Conservation (phyloP, 306 rosid species). For the Delonix regia region DNA sequence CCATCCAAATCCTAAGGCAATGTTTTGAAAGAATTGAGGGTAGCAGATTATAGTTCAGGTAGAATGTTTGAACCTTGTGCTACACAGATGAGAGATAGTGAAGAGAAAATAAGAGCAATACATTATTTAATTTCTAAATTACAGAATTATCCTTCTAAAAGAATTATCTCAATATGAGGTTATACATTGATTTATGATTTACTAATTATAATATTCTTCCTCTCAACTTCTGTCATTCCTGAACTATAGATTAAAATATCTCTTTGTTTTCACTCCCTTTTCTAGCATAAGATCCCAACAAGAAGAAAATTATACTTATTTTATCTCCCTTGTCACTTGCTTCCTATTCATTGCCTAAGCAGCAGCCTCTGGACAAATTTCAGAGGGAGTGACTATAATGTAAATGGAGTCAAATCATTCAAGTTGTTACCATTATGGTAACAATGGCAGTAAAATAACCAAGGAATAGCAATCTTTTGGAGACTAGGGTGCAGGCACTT, state of each 20-base stretch:
- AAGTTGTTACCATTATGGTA: not conserved
- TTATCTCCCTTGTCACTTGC: constrained; percentile 7
- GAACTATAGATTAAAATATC: not conserved
- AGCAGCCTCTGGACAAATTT: not conserved
- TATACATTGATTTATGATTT: not conserved
- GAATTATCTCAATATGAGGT: not conserved
- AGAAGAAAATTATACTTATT: not conserved
- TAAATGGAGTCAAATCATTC: not conserved
- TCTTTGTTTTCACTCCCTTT: constrained; percentile 4
- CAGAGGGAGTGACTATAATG: constrained; percentile 1
- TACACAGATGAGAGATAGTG: not conserved
- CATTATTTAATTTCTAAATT: not conserved
- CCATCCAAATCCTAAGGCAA: not conserved
- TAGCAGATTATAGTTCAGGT: not conserved
- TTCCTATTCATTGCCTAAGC: constrained; percentile 14
- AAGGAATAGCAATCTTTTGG: not conserved
- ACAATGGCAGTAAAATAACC: constrained; percentile 4
- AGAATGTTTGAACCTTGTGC: not conserved
- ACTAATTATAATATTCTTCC: constrained; percentile 8
- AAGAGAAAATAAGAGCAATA: not conserved
- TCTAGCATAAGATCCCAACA: constrained; percentile 13
- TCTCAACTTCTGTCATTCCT: constrained; percentile 1
- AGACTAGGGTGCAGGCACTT: constrained; percentile 16
- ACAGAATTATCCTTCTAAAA: constrained; percentile 11
- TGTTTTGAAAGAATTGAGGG: not conserved